Base-by-base conservation (phyloP, 2,329 filamentous ascomycete genomes). In the Cladobotryum protrusum region DNA sequence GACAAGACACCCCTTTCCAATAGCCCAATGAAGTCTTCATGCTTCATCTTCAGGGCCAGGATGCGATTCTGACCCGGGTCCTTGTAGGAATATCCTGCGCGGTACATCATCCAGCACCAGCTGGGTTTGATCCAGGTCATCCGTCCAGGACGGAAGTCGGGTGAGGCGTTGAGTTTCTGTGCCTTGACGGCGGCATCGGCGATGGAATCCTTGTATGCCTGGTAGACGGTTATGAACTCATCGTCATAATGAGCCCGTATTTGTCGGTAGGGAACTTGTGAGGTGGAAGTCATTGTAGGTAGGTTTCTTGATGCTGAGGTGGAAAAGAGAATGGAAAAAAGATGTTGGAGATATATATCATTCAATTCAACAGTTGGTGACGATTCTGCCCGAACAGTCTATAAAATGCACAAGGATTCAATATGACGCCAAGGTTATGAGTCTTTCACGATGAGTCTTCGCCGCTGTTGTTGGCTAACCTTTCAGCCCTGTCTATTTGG, bases 111-210 rank as follows among this genome's bases (percentile, higher is more conserved):
- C 81, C 81, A 85, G 43, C 70, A 67, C 74, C 79, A 85, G 52
- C 73, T 78, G 0, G 80, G 80, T 58, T 84, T 84, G 56, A 84
- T 75, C 81, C 81, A 84, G 4, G 81, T 84, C 79, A 82, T 83
- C 46, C 81, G 74, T 1, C 63, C 63, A n/a, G 67, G 66, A 13
- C 64, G 69, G 65, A 83, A 84, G 6, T 70, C 64, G 2, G 76
- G 68, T 1, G 76, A 79, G 0, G 77, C 74, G 43, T 73, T 64
- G 37, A 85, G 73, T 8, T 66, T 73, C 57, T 83, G 79, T 2
- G 65, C 49, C 3, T 63, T 47, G 6, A 83, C 68, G 5, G 81
- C 81, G 4, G 76, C 67, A 13, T 64, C 54, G 14, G 80, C 79
- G 58, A 83, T 84, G 39, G 65, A 56, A 17, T 63, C 36, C 20